Percentiles rank a stretch among this genome's conserved stretches.
These are phyloP conservation scores for Thozetella sp. DNA, from an alignment of 495 filamentous ascomycete genomes.

Conservation along the genomic window DNA sequence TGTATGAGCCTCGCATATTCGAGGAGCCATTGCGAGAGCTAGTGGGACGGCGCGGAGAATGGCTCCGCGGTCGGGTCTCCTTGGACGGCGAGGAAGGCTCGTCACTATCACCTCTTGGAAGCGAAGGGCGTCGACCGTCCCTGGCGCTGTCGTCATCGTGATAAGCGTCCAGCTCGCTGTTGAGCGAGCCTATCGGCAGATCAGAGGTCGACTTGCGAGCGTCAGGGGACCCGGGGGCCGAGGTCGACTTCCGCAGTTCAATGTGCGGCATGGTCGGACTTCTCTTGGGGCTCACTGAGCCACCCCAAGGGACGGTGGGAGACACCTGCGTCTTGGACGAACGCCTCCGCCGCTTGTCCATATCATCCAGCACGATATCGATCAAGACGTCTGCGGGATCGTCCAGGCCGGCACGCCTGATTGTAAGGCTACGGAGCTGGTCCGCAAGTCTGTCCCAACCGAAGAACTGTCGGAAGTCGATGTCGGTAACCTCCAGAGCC, in stretches of 20 bases:
- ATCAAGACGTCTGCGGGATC: conserved; percentile 89
- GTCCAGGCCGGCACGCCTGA: conserved; percentile 85
- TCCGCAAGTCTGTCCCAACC: conserved; percentile 95
- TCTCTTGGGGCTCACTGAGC: conserved; percentile 57
- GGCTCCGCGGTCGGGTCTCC: conserved; percentile 62
- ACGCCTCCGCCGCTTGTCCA: conserved; percentile 84
- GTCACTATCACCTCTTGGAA: conserved; percentile 37
- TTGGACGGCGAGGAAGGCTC: conserved; percentile 38
- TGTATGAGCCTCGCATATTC: conserved; percentile 63
- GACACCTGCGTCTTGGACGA: conserved; percentile 85
- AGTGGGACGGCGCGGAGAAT: conserved; percentile 74
- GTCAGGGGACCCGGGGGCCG: conserved; percentile 69
- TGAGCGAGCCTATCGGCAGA: conserved; percentile 43
- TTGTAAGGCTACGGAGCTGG: conserved; percentile 83
- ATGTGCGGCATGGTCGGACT: conserved; percentile 55
- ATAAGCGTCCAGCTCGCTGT: conserved; percentile 40
- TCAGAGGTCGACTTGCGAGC: conserved; percentile 45
- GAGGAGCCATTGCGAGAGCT: conserved; percentile 71
- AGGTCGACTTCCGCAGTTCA: conserved; percentile 59
- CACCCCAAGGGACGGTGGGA: conserved; percentile 67
- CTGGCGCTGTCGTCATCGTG: conserved; percentile 23
- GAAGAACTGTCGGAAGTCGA: conserved; percentile 95
- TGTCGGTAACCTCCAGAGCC: conserved; percentile 88
- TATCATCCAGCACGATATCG: conserved; percentile 93
- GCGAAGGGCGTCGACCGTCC: conserved; percentile 39